These are phyloP conservation scores for Rutstroemia sp. DNA, from an alignment of 2,329 filamentous ascomycete genomes.

Conservation along the genomic window DNA sequence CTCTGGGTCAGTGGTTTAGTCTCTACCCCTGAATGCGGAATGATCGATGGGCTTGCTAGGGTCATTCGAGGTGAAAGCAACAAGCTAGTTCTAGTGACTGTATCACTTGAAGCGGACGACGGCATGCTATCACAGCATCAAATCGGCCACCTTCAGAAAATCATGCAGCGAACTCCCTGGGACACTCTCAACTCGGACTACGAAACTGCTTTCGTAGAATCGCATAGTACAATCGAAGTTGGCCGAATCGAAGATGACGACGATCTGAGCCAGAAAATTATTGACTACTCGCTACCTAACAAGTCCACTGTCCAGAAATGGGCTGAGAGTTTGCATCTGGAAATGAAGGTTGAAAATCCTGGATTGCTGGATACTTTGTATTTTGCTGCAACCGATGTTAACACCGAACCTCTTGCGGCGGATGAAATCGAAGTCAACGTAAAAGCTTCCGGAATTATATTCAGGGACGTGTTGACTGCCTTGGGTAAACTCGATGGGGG, in stretches of 20 bases:
- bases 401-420: slow-evolving; percentile 7
- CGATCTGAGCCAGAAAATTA: background rate
- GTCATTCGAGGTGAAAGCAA: background rate
- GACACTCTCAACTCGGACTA: background rate
- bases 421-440: slow-evolving; percentile 24
- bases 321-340: slow-evolving; percentile 11
- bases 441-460: slow-evolving; percentile 26
- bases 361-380: slow-evolving; percentile 22
- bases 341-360: slow-evolving; percentile 18
- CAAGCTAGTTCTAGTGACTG: background rate
- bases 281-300: background rate
- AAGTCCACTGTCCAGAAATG: background rate
- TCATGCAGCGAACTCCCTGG: background rate
- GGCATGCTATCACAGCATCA: background rate
- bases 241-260: background rate
- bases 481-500: slow-evolving; percentile 28
- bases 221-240: background rate
- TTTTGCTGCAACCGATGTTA: slow-evolving; percentile 18
- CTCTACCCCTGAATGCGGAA: background rate
- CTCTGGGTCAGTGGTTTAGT: background rate
- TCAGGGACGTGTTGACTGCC: slow-evolving; percentile 26
- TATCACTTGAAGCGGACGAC: background rate
- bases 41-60: background rate
- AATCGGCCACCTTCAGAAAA: background rate
- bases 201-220: background rate